These are phyloP conservation scores for Aspergillus fischeri DNA, from an alignment of 2,329 filamentous ascomycete species.

Conservation along the genomic window DNA sequence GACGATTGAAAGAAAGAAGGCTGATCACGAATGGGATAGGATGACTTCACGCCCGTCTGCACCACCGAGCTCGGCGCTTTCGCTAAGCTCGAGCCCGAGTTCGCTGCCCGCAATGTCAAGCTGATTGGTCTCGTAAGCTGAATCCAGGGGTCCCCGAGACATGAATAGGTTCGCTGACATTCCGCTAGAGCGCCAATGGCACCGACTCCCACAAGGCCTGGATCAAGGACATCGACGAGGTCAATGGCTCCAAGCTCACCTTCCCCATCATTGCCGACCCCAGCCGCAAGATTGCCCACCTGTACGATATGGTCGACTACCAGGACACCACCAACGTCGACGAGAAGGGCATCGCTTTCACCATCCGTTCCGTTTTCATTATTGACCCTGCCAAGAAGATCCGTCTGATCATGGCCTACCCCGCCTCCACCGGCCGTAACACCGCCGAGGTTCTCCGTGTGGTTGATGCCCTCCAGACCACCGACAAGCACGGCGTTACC, in stretches of 20 bases:
- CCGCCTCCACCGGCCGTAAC: slow-evolving; percentile 84
- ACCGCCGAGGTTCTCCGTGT: slow-evolving; percentile 74
- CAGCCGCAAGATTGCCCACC: slow-evolving; percentile 69
- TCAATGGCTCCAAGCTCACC: slow-evolving; percentile 64
- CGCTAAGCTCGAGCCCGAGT: slow-evolving; percentile 85
- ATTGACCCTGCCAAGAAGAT: slow-evolving; percentile 95
- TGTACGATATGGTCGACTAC: slow-evolving; percentile 82
- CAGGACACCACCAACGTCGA: slow-evolving; percentile 81
- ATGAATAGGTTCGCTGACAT: background rate
- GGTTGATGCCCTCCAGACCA: slow-evolving; percentile 75
- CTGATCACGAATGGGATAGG: slow-evolving; percentile 16
- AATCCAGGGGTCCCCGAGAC: background rate
- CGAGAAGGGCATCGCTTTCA: slow-evolving; percentile 78
- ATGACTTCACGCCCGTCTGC: slow-evolving; percentile 91
- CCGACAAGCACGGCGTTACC: slow-evolving; percentile 83
- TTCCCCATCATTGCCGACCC: slow-evolving; percentile 85
- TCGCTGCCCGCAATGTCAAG: slow-evolving; percentile 82
- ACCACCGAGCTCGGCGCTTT: slow-evolving; percentile 95
- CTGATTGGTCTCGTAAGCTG: slow-evolving; percentile 69
- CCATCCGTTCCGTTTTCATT: slow-evolving; percentile 91
- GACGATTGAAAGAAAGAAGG: background rate
- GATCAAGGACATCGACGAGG: slow-evolving; percentile 86
- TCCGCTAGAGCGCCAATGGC: slow-evolving; percentile 67
- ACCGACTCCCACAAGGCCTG: slow-evolving; percentile 78
- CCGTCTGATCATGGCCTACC: slow-evolving; percentile 88